phyloP scores from a whole-genome alignment of 371 early-diverging fungal species.

The Syncephalis plumigaleata region DNA sequence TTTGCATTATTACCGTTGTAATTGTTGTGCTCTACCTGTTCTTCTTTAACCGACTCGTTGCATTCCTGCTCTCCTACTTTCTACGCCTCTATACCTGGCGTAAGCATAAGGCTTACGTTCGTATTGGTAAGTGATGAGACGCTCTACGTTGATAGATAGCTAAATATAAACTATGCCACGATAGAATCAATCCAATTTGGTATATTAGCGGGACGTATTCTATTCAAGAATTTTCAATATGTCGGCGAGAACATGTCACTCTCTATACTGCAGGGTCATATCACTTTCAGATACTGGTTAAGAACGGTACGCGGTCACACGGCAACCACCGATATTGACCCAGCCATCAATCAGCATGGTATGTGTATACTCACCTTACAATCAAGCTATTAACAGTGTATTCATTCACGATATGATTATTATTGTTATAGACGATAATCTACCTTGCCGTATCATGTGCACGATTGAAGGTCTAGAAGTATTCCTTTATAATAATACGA shows the following conservation, averaged over 20 bases:
- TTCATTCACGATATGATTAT: too few relatives aligned
- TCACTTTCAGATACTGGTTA: constrained; percentile 65
- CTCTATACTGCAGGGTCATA: constrained; percentile 53
- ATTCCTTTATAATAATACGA: constrained; percentile 66
- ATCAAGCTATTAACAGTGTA: background rate
- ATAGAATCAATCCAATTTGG: constrained; percentile 61
- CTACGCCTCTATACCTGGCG: constrained; percentile 57
- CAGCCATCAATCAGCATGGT: constrained; percentile 7
- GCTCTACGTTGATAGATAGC: background rate
- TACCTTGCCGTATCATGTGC: constrained; percentile 39
- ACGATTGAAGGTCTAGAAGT: constrained; percentile 68
- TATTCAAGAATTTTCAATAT: constrained; percentile 65
- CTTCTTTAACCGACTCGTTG: constrained; percentile 53
- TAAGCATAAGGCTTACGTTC: constrained; percentile 43
- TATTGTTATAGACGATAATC: constrained; percentile 2
- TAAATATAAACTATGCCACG: background rate
- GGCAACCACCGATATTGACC: constrained; percentile 13
- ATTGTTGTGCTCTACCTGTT: constrained; percentile 61
- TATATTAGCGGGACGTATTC: constrained; percentile 55
- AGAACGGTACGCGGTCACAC: constrained; percentile 34
- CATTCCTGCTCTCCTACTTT: constrained; percentile 36
- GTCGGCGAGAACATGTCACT: constrained; percentile 55
- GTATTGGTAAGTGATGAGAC: constrained; percentile 33
- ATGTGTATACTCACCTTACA: constrained; percentile 4
- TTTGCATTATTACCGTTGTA: constrained; percentile 45